phyloP scores from a whole-genome alignment of 2,329 filamentous ascomycete genomes.

The Aureobasidium sp. region DNA sequence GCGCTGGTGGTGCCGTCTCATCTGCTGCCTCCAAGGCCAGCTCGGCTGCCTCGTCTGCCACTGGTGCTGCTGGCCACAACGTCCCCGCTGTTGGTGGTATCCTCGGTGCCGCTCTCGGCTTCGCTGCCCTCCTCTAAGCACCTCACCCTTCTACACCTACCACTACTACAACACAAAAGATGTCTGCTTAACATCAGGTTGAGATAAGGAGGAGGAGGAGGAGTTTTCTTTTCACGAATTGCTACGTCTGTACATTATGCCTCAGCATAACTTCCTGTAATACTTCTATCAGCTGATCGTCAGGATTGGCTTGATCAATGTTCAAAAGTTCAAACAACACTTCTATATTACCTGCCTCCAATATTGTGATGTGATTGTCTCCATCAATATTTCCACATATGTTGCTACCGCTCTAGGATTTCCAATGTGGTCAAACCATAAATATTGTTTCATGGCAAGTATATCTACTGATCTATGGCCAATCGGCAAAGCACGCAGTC shows the following conservation, averaged over 20 bases:
- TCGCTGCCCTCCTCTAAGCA: slow-evolving; percentile 23
- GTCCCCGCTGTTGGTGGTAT: slow-evolving; percentile 18
- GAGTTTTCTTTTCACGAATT: slow-evolving; percentile 5
- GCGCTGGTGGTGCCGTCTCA: neutral
- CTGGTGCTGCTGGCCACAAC: slow-evolving; percentile 12
- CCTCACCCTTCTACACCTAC: neutral
- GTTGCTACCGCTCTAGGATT: no score
- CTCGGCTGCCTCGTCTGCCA: neutral
- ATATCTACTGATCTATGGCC: no score
- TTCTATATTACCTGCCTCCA: no score
- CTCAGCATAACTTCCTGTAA: slow-evolving; percentile 13
- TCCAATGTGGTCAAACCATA: no score
- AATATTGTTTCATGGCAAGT: no score
- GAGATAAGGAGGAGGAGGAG: neutral
- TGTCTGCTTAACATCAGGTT: neutral
- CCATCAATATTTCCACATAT: no score
- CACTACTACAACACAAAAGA: neutral
- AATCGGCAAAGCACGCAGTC: no score
- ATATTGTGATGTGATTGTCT: no score
- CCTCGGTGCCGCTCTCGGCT: slow-evolving; percentile 20
- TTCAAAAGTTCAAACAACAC: no score
- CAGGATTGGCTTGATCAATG: no score
- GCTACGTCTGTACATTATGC: slow-evolving; percentile 12
- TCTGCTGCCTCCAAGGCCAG: neutral
- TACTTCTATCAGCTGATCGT: neutral